These are phyloP conservation scores for Colletotrichum siamense DNA, from an alignment of 2,329 filamentous ascomycete genomes.

Conservation along the genomic window DNA sequence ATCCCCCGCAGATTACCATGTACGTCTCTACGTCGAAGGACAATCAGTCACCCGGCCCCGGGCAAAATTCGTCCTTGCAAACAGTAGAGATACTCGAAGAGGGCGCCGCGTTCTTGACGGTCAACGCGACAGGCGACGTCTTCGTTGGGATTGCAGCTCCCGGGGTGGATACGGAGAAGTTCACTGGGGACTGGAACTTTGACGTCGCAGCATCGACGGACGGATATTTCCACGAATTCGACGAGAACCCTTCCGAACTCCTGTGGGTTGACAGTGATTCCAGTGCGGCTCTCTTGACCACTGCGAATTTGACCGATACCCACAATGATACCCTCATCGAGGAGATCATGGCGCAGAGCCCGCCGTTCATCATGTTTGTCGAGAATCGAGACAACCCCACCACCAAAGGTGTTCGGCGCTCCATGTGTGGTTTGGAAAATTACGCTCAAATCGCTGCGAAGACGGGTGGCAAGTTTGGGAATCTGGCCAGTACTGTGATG, in stretches of 20 bases:
- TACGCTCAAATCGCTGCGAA: conserved; percentile 68
- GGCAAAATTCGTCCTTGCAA: conserved; percentile 48
- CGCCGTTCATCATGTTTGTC: conserved; percentile 81
- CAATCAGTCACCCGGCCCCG: conserved; percentile 72
- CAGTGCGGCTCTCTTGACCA: conserved; percentile 78
- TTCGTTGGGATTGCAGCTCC: conserved; percentile 81
- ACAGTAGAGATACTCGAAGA: conserved; percentile 60
- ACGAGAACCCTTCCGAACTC: conserved; percentile 61
- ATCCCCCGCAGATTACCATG: conserved; percentile 76
- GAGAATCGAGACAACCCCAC: conserved; percentile 64
- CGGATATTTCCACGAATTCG: conserved; percentile 73
- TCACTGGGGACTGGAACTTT: conserved; percentile 76
- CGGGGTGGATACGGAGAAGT: conserved; percentile 60
- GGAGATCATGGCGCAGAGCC: conserved; percentile 53
- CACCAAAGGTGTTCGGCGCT: conserved; percentile 75
- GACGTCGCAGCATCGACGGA: conserved; percentile 85
- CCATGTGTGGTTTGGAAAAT: conserved; percentile 79
- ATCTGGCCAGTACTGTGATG: conserved; percentile 65
- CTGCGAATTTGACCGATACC: conserved; percentile 70
- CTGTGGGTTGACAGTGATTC: conserved; percentile 87
- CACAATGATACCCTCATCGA: conserved; percentile 59
- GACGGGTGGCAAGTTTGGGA: conserved; percentile 53
- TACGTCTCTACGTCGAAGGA: conserved; percentile 73
- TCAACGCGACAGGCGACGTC: conserved; percentile 69
- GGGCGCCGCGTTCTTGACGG: conserved; percentile 71